A percentile compares a stretch with the other conserved stretches of the same genome.
These are phyloP conservation scores for Melanomma pulvis-pyrius DNA, from an alignment of 495 filamentous ascomycete genomes.

Conservation along the genomic window DNA sequence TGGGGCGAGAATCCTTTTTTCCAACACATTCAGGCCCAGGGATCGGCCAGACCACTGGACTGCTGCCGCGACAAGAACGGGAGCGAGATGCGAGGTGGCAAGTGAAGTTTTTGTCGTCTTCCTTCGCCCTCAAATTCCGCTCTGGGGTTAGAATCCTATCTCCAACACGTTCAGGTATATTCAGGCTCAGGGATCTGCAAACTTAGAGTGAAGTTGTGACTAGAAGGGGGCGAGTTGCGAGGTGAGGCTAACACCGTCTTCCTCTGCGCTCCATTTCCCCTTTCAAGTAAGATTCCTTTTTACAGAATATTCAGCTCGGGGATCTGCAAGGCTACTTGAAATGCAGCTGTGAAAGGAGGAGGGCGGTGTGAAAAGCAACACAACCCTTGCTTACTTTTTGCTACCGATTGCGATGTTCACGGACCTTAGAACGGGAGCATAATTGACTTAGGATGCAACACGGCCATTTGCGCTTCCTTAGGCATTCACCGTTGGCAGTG, in stretches of 20 bases:
- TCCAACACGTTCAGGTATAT: too few species aligned
- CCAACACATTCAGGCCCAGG: neutral
- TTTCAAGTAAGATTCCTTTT: too few species aligned
- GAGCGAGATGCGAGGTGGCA: too few species aligned
- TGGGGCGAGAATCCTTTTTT: neutral
- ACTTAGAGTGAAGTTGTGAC: neutral
- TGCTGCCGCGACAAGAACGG: too few species aligned
- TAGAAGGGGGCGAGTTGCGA: neutral
- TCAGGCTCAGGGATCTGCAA: neutral
- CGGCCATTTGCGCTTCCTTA: too few species aligned
- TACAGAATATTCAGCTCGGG: too few species aligned
- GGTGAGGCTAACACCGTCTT: too few species aligned
- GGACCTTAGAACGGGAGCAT: neutral
- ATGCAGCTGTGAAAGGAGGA: neutral
- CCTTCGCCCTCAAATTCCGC: neutral
- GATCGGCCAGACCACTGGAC: too few species aligned
- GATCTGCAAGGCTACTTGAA: neutral
- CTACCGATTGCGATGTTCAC: neutral
- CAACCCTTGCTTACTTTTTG: neutral
- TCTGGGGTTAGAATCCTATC: neutral
- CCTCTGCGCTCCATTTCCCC: too few species aligned
- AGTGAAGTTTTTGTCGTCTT: too few species aligned
- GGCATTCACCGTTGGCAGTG: too few species aligned
- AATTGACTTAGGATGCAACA: neutral
- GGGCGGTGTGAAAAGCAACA: neutral